Conservation (phyloP, 257 asterid genomes). For the Solanum bulbocastanum region DNA sequence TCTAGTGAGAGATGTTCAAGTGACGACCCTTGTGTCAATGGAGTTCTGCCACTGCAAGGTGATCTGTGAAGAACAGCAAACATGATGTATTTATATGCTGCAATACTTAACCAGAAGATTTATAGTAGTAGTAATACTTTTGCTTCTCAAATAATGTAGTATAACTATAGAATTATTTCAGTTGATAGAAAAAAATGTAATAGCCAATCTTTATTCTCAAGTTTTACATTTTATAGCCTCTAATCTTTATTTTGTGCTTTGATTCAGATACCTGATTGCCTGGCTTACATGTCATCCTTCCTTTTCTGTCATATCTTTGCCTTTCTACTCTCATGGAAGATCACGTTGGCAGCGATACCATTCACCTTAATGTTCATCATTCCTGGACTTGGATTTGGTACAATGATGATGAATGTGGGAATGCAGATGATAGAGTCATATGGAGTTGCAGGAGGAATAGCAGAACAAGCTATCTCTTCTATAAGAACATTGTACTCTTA, state of each 20-base stretch:
- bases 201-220: not conserved
- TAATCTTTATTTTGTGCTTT: not conserved
- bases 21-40: not conserved
- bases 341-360: conserved; percentile 64
- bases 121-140: not conserved
- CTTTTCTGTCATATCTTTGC: conserved; percentile 63
- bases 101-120: not conserved
- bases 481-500: conserved; percentile 59
- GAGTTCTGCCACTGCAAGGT: not conserved
- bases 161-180: not conserved
- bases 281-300: conserved; percentile 77
- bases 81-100: not conserved
- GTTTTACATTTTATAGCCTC: not conserved
- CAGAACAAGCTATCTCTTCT: conserved; percentile 72
- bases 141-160: not conserved
- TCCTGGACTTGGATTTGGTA: conserved; percentile 78
- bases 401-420: conserved; percentile 60
- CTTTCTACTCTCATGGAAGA: conserved; percentile 64
- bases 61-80: not conserved
- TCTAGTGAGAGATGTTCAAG: not conserved
- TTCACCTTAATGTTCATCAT: conserved; percentile 62
- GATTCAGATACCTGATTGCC: conserved; percentile 66
- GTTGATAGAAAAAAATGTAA: not conserved
- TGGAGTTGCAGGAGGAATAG: conserved; percentile 63
- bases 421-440: conserved; percentile 55